Base-by-base conservation (phyloP, 2,329 filamentous ascomycete genomes). In the Pseudocercospora pini-densiflorae region DNA sequence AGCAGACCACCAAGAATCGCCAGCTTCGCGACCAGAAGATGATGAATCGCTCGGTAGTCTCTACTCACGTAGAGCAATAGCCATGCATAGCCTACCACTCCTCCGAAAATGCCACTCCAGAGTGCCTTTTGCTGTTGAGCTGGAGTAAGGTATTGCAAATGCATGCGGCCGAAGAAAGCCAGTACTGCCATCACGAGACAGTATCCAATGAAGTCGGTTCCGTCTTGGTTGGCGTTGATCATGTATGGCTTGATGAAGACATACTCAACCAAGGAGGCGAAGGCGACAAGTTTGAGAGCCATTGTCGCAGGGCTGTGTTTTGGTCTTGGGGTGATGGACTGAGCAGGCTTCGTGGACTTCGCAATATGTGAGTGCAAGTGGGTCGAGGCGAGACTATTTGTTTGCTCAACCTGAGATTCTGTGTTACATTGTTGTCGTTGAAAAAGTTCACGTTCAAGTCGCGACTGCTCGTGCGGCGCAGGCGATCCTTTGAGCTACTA, bases 201-300 rank as follows among this genome's bases (percentile, higher is more conserved):
- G 45, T 66, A 68, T 14, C 67, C 67, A 21, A 71, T 68, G 63
- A 69, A 69, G 53, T 69, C 65, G 54, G 69, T 61, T 27, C 59
- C 51, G 43, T 66, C 61, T 59, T 55, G 49, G 23, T 14, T 33
- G 10, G 40, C 5, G 16, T 36, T 63, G 29, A 68, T 63, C 53
- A 69, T 64, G 54, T 65, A 67, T 5, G 69, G 69, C 51, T 63
- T 64, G 61, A 69, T 6, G 61, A 71, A 61, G 63, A 68, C 54
- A 27, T 69, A 68, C 23, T 69, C 69, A 51, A 67, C 24, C 23
- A 69, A 54, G 21, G 63, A 68, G 23, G 63, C 65, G 33, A 71
- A 54, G 9, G 67, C 65, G 63, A 69, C 65, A 40, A 66, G 43
- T 55, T 71, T 71, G 45, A 67, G 62, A 1, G 47, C 60, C 57